Evolutionary conservation across 371 early-diverging fungal genomes (phyloP), one percentile per base, ranked within the genome.

Genomic region (Gilbertella persicaria): DNA sequence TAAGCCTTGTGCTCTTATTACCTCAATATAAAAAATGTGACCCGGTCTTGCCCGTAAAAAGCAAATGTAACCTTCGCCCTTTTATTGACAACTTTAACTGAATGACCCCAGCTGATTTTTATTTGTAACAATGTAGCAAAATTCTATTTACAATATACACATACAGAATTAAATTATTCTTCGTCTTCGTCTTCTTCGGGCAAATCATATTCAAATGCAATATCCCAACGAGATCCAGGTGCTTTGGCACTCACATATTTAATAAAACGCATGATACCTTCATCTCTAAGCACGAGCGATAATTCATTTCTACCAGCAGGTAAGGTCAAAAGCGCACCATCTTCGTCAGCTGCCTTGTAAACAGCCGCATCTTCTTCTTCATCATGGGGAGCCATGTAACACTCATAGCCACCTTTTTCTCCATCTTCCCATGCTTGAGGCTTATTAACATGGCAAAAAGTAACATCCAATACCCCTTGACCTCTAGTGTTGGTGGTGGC

Each of bases 191-290:
- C 14, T 33, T 56, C 56, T 29, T 56, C 50, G 4, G 37, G 45
- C 23, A 59, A 23, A 37, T 81, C 72, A 47, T 80, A 88, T 66
- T 88, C 89, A 58, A 65, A 83, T n/a, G 85, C 72, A n/a, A 88
- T 70, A 54, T 91, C 91, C 87, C 89, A 91, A 46, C 91, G 79
- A 16, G 81, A 74, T 39, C 80, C 78, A 8, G 82, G 83, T 9
- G 89, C 86, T 45, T 73, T 56, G 10, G 87, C 88, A 49, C 85
- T 80, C 16, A 90, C 83, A 62, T 90, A 91, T 67, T 90, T 90
- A 28, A 88, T 72, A 64, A 91, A 91, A 21, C 81, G 69, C 75
- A 89, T 82, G 10, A 90, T 80, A 16, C 82, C 84, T 24, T 82
- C 82, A 50, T 89, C 90, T 41, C 89, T 66, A 63, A 90, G 52